Evolutionary conservation across 495 filamentous ascomycete species (phyloP), one percentile per base, ranked within the genome.

Genomic region (Antarctomyces pellizariae): DNA sequence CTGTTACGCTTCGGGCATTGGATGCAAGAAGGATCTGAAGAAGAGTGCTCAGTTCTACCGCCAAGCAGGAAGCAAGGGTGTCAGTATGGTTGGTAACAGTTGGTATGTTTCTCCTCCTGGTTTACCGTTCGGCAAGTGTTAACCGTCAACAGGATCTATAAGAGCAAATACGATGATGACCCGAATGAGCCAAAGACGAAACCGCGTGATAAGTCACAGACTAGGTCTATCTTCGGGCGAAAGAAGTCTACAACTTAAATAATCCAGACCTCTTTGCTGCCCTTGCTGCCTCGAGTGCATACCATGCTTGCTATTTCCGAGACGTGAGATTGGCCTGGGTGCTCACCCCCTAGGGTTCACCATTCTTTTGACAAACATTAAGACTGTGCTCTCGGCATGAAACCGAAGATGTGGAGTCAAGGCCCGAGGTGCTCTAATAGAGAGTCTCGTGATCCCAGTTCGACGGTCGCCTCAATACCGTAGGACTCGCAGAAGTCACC

Each of bases 61-160:
- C 2, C 57, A 71, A 56, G 86, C 86, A 0, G 86, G 91, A 45
- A 66, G 66, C 14, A 84, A 83, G 53, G 86, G 86, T 8, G 78
- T 92, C 58, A 89, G 67, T 43, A 95, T 97, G 80, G 74, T 90
- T 24, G 86, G 86, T 20, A 95, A 93, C 47, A 86, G 75, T 55
- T 97, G 86, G 86, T 91, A 59, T 28, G 76, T 59, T 26, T 23
- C n/a, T 3, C 22, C 18, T 17, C 16, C 5, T 21, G 15, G 10
- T 31, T 19, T n/a, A n/a, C n/a, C n/a, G n/a, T 7, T 13, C 13
- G n/a, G 25, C 27, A 42, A 35, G 9, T 18, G 4, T 9, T n/a
- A 8, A 16, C 27, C 32, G 19, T 15, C 11, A 10, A 7, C 36
- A 91, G 80, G 80, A 91, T 91, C 41, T 78, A 90, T 55, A 91